Evolutionary conservation across 108 stramenopile species (phyloP).

Genomic region (Mediolabrus comicus): DNA sequence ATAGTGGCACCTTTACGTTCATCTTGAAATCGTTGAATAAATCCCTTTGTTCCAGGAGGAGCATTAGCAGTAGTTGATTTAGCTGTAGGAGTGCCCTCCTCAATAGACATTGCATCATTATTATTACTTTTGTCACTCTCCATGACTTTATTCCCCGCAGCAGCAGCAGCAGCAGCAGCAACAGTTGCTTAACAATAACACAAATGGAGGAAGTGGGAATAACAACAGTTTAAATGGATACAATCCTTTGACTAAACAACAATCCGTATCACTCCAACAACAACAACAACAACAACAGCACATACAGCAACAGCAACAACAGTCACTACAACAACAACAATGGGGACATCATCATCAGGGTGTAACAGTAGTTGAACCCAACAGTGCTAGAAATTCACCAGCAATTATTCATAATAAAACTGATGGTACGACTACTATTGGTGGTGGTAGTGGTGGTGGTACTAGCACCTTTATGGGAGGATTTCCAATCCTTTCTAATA

Average conservation of each 20-base stretch:
- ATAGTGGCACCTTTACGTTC: neutral
- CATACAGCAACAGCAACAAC: constrained; percentile 13
- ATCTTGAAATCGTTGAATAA: neutral
- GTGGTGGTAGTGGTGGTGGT: neutral
- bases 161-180: neutral
- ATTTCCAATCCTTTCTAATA: neutral
- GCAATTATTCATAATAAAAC: constrained; percentile 17
- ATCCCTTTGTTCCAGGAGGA: too few relatives aligned
- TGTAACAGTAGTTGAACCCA: constrained; percentile 70
- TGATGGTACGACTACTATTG: neutral
- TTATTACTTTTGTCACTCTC: too few relatives aligned
- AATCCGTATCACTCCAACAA: neutral
- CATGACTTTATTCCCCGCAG: too few relatives aligned
- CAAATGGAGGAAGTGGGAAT: too few relatives aligned
- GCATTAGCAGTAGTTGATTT: too few relatives aligned
- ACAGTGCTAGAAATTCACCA: constrained; percentile 36
- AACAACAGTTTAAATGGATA: constrained; percentile 1
- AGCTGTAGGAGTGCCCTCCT: too few relatives aligned
- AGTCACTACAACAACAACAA: neutral
- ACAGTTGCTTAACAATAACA: constrained; percentile 6
- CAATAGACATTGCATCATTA: too few relatives aligned
- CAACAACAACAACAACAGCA: constrained; percentile 10
- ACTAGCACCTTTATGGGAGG: neutral
- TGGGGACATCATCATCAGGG: constrained; percentile 38
- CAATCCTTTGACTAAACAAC: neutral